Evolutionary conservation across 139 green algal genomes (phyloP), one percentile per base, ranked within the genome.

Genomic region (Auxenochlorella protothecoides): DNA sequence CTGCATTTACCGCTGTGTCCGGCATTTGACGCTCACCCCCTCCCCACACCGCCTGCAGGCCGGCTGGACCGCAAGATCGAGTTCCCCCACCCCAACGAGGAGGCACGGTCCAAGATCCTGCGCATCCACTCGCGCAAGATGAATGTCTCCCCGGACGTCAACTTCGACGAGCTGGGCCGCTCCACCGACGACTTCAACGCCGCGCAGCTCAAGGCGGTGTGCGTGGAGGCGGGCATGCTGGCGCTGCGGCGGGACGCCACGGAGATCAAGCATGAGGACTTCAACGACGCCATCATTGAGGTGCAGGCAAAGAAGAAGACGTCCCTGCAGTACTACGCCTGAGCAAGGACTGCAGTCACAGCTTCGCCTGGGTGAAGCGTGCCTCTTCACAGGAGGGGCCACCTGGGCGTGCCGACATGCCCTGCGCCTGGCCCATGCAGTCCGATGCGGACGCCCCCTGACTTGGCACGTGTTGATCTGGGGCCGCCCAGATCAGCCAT

Each of bases 241-340:
- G 95, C 95, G 44, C 83, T 99, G 72, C 76, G 95, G 57, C 79
- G 95, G 55, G 95, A 99, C 75, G 95, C 84, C 8, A 93, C 87
- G 9, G 87, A 94, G 77, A 89, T 99, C 6, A 92, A 83, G 27
- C 95, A 99, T 75, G 95, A 99, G 79, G 95, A 99, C 79, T 99
- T 99, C 74, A 92, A 96, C 75, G 95, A 99, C 78, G 95, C 93
- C 71, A 98, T 99, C 74, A 89, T 93, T 14, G 81, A 89, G 73
- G 95, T 99, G 66, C 92, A 98, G 74, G 93, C 95, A 27, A 99
- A 99, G 90, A 99, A 99, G 85, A 99, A 99, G 88, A 85, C 91
- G 59, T 97, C 86, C 60, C 83, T 98, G 12, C 90, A 91, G 74
- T 98, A 97, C 84, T 97, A 97, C 69, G 89, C 87, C 9, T 93